Evolutionary conservation across 768 basidiomycete genomes (phyloP), one percentile per base, ranked within the genome.

Genomic region (Suillus clintonianus): DNA sequence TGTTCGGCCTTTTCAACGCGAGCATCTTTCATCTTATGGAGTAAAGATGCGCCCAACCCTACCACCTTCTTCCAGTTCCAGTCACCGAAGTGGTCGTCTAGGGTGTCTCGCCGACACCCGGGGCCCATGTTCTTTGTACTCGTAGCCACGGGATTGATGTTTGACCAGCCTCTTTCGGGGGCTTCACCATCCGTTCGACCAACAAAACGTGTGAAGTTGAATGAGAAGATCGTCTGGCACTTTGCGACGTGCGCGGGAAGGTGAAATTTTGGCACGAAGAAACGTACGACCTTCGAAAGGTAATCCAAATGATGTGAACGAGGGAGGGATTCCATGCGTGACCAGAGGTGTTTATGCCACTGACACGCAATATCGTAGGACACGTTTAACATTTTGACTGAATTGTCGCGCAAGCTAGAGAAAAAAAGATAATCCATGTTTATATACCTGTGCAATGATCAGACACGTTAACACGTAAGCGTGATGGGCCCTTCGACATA

Each of bases 351-450:
- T 19, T 61, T 65, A n/a, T 42, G 34, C 34, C 55, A 73, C 36
- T 73, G 68, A 32, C 70, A 71, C 2, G 61, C 66, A 7, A 72
- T 69, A 61, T 72, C 70, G 60, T 72, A 73, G 1, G 70, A 71
- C 4, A 72, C 3, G 24, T 30, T 30, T 3, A 54, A 30, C 3
- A 15, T 17, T 30, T 54, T 54, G 53, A 54, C 3, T 1, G 53
- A 34, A 15, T 17, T 30, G 27, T 27, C 3, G 5, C 9, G 27
- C 53, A 54, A 54, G 3, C 3, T 34, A 5, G 9, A 54, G 53
- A 54, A 54, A 8, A 54, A 24, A 3, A 54, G 9, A 27, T 32
- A 54, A 30, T 54, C 53, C 53, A 54, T 54, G 9, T 54, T 54
- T 1, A 39, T 39, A 13, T 39, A 39, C 37, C 37, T 39, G 37